Conservation (phyloP, 345 rosid species). For the Brassica napus region Da-Ae NC_063452.1:12246501-12247000, state of each 20-base stretch:
- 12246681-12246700: background rate
- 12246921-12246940: conserved; percentile 17
- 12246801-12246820: conserved; percentile 26
- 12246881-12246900: conserved; percentile 18
- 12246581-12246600: conserved; percentile 82
- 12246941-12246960: background rate
- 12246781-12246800: background rate
- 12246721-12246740: background rate
- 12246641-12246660: conserved; percentile 31
- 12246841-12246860: background rate
- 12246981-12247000: background rate
- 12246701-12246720: background rate
- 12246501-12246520: conserved; percentile 67
- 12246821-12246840: conserved; percentile 19
- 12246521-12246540: conserved; percentile 60
- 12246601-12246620: conserved; percentile 89
- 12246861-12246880: conserved; percentile 8
- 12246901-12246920: conserved; percentile 28
- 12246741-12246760: background rate
- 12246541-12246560: conserved; percentile 68
- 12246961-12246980: conserved; percentile 2
- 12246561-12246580: conserved; percentile 74
- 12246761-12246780: background rate
- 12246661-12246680: background rate
- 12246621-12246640: conserved; percentile 89